phyloP scores from a whole-genome alignment of 306 rosid species.

The Vigna mungo region DNA sequence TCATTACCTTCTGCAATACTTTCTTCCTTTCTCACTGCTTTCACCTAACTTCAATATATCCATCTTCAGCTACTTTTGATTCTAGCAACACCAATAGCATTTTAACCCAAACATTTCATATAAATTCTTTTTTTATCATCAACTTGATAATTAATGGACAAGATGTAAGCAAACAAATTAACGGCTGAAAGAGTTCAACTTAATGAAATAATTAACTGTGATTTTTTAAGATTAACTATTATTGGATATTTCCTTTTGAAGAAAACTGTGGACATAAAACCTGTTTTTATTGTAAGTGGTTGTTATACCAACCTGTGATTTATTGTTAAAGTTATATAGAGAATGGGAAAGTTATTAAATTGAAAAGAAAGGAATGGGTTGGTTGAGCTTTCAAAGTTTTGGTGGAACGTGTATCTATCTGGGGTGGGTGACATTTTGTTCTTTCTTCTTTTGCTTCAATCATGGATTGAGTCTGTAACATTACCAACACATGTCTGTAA shows the following conservation, averaged over 20 bases:
- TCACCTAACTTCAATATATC: neutral
- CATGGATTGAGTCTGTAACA: conserved; percentile 16
- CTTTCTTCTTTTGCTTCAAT: conserved; percentile 39
- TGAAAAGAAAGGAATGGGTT: conserved; percentile 24
- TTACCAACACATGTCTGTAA: conserved; percentile 25
- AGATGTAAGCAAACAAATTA: too few relatives aligned
- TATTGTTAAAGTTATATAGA: neutral
- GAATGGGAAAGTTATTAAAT: neutral
- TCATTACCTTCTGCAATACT: too few relatives aligned
- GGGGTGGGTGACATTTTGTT: conserved; percentile 32
- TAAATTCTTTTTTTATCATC: too few relatives aligned
- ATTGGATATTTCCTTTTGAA: too few relatives aligned
- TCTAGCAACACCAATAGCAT: neutral
- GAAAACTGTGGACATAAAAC: too few relatives aligned
- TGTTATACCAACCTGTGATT: neutral
- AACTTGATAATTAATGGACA: too few relatives aligned
- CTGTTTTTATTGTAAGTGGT: neutral
- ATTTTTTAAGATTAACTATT: too few relatives aligned
- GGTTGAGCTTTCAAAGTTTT: conserved; percentile 43
- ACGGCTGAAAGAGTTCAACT: neutral
- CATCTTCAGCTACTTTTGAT: neutral
- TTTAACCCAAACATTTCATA: too few relatives aligned
- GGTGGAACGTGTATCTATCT: conserved; percentile 33
- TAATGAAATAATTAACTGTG: too few relatives aligned
- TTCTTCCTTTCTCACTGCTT: too few relatives aligned